Evolutionary conservation across 2,329 filamentous ascomycete species (phyloP), one percentile per base, ranked within the genome.

Genomic region (Myriangium duriaei): DNA sequence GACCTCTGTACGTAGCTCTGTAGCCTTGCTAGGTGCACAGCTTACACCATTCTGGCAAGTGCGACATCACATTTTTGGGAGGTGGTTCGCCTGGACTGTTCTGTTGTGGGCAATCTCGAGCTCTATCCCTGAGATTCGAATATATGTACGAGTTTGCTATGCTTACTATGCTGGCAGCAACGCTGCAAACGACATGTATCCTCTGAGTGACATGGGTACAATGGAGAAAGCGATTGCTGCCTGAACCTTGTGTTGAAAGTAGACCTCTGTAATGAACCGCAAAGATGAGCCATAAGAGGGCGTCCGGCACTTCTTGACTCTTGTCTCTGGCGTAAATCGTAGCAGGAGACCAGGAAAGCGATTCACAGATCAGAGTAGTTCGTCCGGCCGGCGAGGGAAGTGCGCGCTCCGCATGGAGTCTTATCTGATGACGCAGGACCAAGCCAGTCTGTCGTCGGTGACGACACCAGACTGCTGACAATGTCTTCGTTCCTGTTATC

Each of bases 351-450:
- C 59, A 60, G 51, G 56, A 57, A n/a, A 69, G 69, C 69, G 71
- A 69, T 71, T 69, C 64, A 61, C 68, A 43, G 68, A 77, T 71
- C 75, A 74, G 65, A 76, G 72, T 72, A 70, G 71, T 70, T 74
- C 75, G 74, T 72, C 80, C 80, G 78, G 79, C 65, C 69, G 67
- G 60, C 62, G 62, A 59, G 60, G 70, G 76, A 73, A 79, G 85
- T 79, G 80, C 82, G 81, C 71, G 79, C 73, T 72, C 75, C 76
- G 59, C 64, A 70, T 72, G 79, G 72, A 72, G 64, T 81, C 79
- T 84, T 80, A 79, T 72, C 79, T 64, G 71, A 55, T 71, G 74
- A 80, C 83, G 80, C 84, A 84, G 74, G 78, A 67, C 66, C 64
- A 64, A 61, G 58, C 26, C 64, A 69, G 63, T 69, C 76, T 64